Base-by-base conservation (phyloP, 257 asterid genomes). In the Dorcoceras hygrometricum region DNA sequence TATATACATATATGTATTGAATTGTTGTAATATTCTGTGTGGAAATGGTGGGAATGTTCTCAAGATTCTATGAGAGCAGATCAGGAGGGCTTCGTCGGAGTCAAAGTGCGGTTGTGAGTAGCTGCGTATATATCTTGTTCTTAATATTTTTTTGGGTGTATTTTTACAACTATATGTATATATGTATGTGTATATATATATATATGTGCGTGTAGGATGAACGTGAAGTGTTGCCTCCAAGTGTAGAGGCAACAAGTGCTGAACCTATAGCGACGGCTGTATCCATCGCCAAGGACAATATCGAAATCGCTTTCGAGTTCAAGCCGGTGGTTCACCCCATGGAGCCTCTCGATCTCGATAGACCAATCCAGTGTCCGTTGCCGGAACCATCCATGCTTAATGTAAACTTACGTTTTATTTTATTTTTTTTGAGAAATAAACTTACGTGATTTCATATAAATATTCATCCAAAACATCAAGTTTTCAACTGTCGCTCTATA, bases 361-460 rank as follows among this genome's bases (percentile, higher is more conserved):
- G 72, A 60, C 97, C 98, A 28, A 73, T 89, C 73, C 95, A 76
- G 22, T 92, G 97, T 67, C 97, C 98, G 2, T 56, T 86, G 65
- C 97, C 95, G 7, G 98, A 92, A 79, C 98, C 98, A 70, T 92
- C 96, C 18, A 81, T 86, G 60, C 87, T 89, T n/a, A 89, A 86
- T 71, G 98, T 92, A 78, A 86, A 89, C 69, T 65, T 36, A 26
- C 2, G 2, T 26, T 26, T n/a, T n/a, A n/a, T n/a, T n/a, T n/a
- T n/a, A n/a, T n/a, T n/a, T n/a, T n/a, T n/a, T n/a, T n/a, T n/a
- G n/a, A n/a, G n/a, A n/a, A n/a, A n/a, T n/a, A n/a, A n/a, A n/a
- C n/a, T n/a, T n/a, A n/a, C n/a, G n/a, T n/a, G n/a, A n/a, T n/a
- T n/a, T n/a, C n/a, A n/a, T n/a, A n/a, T n/a, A n/a, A n/a, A n/a